Evolutionary conservation across 352 stramenopile genomes (phyloP).

Genomic region (Phytopythium mirpurense): DNA sequence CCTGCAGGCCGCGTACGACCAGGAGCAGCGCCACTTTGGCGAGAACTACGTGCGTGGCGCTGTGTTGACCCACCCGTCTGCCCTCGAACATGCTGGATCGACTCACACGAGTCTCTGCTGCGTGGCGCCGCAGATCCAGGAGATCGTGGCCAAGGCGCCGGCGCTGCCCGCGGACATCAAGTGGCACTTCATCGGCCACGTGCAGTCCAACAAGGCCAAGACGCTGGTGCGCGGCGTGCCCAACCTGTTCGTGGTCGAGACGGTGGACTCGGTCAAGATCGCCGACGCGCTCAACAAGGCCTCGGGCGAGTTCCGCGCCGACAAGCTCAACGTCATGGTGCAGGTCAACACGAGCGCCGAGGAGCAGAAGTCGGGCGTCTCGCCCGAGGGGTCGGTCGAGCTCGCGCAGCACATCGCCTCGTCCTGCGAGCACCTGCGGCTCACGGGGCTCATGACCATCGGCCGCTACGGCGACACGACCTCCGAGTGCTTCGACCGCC

Average conservation of each 20-base stretch:
- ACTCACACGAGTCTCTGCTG: too few species aligned
- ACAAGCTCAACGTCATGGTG: constrained; percentile 92
- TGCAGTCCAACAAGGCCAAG: constrained; percentile 98
- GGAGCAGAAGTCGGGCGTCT: constrained; percentile 95
- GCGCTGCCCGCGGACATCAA: constrained; percentile 86
- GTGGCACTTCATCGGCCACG: constrained; percentile 98
- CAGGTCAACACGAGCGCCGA: constrained; percentile 99
- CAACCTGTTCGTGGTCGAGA: constrained; percentile 96
- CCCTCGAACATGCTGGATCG: too few species aligned
- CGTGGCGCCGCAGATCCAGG: constrained; percentile 81
- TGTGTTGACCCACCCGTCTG: not conserved
- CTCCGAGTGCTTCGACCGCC: constrained; percentile 88
- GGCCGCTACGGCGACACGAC: constrained; percentile 91
- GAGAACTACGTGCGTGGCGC: constrained; percentile 95
- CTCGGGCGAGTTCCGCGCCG: constrained; percentile 50
- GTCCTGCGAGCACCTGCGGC: constrained; percentile 89
- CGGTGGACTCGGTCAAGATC: constrained; percentile 95
- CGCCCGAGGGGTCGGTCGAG: constrained; percentile 66
- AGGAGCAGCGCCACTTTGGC: constrained; percentile 93
- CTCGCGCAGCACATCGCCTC: constrained; percentile 86
- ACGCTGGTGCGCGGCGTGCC: constrained; percentile 86
- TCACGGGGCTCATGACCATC: constrained; percentile 99
- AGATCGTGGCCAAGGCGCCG: constrained; percentile 94
- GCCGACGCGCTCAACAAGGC: constrained; percentile 94
- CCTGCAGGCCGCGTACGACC: constrained; percentile 86